Conservation (phyloP, 768 basidiomycete genomes). For the Tulasnella sp. region DNA sequence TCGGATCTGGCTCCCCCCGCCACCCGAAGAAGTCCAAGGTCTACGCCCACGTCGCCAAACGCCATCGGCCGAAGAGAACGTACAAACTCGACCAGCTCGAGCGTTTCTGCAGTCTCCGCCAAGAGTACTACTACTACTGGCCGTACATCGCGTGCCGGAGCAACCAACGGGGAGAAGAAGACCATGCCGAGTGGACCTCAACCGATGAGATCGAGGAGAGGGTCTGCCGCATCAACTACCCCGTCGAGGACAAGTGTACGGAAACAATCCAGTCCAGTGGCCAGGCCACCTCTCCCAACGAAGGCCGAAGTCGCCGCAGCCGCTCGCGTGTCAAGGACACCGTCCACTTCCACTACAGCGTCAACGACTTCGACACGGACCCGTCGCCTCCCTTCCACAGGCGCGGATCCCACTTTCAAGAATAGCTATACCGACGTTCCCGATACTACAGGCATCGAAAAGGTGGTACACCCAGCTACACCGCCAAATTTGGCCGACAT, state of each 20-base stretch:
- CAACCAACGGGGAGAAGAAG: not conserved
- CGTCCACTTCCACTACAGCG: not conserved
- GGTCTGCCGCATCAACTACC: not conserved
- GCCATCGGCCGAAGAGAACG: not conserved
- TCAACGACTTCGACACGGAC: slow-evolving; percentile 15
- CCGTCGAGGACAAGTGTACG: not conserved
- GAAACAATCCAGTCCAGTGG: not conserved
- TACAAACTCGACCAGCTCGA: not conserved
- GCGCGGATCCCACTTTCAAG: not conserved
- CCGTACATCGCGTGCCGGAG: not conserved
- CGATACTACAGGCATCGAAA: slow-evolving; percentile 1
- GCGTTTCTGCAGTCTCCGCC: slow-evolving; percentile 1
- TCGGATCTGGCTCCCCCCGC: not conserved
- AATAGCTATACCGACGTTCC: not conserved
- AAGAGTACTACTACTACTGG: slow-evolving; percentile 6
- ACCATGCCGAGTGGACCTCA: not conserved
- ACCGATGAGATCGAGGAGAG: not conserved
- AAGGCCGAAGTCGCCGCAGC: not conserved
- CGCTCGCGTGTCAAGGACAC: not conserved
- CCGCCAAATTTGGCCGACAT: not conserved
- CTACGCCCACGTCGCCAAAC: slow-evolving; percentile 1
- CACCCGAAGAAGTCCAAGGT: not conserved
- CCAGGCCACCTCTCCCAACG: not conserved
- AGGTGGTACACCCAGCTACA: slow-evolving; percentile 5
- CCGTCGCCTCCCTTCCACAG: too few relatives aligned